Conservation (phyloP, 2,329 filamentous ascomycete genomes). For the Waltergamsia citrina region DNA sequence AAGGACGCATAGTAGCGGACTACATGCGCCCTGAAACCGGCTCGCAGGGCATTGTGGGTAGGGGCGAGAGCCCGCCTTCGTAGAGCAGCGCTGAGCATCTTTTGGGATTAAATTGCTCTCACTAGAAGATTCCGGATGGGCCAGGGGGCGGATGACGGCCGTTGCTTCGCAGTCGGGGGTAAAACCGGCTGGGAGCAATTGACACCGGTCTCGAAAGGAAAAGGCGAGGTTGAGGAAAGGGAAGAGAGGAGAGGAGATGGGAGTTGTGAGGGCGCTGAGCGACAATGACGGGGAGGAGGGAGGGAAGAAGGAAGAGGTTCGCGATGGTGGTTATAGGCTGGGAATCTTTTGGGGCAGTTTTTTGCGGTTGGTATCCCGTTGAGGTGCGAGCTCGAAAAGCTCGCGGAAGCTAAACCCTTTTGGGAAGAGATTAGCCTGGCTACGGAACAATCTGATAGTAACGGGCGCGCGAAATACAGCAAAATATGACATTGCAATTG, state of each 20-base stretch:
- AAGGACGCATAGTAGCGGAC: conserved; percentile 70
- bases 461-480: too few relatives aligned
- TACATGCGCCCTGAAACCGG: conserved; percentile 41
- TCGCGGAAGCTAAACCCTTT: conserved; percentile 19
- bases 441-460: too few relatives aligned
- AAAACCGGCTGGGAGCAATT: conserved; percentile 5
- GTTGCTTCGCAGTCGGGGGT: conserved; percentile 6
- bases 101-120: conserved; percentile 15
- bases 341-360: conserved; percentile 16
- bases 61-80: conserved; percentile 50
- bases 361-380: too few relatives aligned
- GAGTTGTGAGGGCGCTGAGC: conserved; percentile 6
- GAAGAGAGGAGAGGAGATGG: conserved; percentile 12
- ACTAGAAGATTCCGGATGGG: conserved; percentile 5
- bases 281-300: conserved; percentile 18
- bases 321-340: conserved; percentile 12
- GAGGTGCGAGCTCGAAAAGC: conserved; percentile 25
- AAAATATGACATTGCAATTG: too few relatives aligned
- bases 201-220: conserved; percentile 5
- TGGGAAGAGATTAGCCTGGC: conserved; percentile 7
- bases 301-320: conserved; percentile 17
- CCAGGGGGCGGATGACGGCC: conserved; percentile 6
- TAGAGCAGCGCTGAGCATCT: conserved; percentile 54
- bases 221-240: background rate
- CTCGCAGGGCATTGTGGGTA: conserved; percentile 39